Evolutionary conservation across 805 yeast genomes (phyloP).

Genomic region (Barnettozyma californica): DNA sequence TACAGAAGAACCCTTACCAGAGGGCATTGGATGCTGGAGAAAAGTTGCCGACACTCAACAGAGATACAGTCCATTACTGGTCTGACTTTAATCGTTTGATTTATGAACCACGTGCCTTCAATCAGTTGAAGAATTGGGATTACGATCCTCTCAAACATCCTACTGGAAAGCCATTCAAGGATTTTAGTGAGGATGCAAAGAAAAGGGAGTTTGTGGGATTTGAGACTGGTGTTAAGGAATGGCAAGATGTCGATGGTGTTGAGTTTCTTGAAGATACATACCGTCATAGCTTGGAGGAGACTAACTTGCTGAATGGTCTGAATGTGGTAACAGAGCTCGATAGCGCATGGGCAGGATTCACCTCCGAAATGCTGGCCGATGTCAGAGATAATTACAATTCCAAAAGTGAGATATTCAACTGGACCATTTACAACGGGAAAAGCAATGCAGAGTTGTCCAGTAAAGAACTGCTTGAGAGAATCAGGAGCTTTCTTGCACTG

Average conservation of each 20-base stretch:
- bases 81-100: constrained; percentile 70
- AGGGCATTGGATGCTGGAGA: constrained; percentile 48
- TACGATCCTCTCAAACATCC: constrained; percentile 34
- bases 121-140: constrained; percentile 56
- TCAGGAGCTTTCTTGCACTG: constrained; percentile 40
- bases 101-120: constrained; percentile 54
- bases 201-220: constrained; percentile 39
- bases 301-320: constrained; percentile 71
- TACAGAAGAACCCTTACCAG: constrained; percentile 58
- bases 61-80: constrained; percentile 59
- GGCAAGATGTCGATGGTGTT: constrained; percentile 32
- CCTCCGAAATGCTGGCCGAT: constrained; percentile 43
- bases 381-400: constrained; percentile 67
- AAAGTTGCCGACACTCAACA: constrained; percentile 31
- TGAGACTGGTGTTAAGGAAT: constrained; percentile 59
- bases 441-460: constrained; percentile 9
- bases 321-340: constrained; percentile 68
- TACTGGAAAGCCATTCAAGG: constrained; percentile 21
- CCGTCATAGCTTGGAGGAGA: constrained; percentile 61
- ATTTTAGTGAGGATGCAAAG: constrained; percentile 14
- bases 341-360: constrained; percentile 81
- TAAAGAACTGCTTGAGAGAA: constrained; percentile 33
- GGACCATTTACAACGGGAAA: constrained; percentile 37
- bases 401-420: constrained; percentile 40
- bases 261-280: constrained; percentile 57